Evolutionary conservation across 176 grass and related monocot genomes (phyloP).

Genomic region (Urochloa ruziziensis): DNA sequence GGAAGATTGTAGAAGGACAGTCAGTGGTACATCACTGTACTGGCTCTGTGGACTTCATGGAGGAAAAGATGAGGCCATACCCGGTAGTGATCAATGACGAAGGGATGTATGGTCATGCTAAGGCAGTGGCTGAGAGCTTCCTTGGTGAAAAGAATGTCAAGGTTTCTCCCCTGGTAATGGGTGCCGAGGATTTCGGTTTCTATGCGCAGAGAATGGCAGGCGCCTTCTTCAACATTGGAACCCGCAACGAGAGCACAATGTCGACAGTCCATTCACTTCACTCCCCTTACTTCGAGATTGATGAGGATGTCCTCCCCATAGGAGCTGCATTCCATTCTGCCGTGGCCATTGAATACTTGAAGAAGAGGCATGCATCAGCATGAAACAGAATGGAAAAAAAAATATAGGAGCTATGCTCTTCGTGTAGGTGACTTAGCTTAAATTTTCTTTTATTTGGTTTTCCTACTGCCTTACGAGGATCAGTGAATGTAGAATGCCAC

Average conservation of each 20-base stretch:
- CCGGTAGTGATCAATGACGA: constrained; percentile 54
- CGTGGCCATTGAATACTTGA: constrained; percentile 54
- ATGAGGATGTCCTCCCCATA: constrained; percentile 45
- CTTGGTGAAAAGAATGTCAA: constrained; percentile 42
- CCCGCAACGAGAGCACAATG: constrained; percentile 34
- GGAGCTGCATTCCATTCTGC: constrained; percentile 68
- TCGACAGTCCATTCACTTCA: constrained; percentile 11
- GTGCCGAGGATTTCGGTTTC: constrained; percentile 65
- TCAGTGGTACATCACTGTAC: constrained; percentile 46
- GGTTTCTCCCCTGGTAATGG: background rate
- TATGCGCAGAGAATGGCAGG: constrained; percentile 37
- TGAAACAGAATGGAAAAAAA: background rate
- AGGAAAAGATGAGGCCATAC: constrained; percentile 42
- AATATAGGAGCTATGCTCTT: background rate
- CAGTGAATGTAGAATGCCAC: background rate
- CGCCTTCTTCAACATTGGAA: constrained; percentile 50
- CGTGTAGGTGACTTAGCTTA: background rate
- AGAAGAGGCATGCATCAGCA: constrained; percentile 1
- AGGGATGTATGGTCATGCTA: constrained; percentile 42
- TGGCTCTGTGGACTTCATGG: constrained; percentile 57
- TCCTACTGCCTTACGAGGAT: background rate
- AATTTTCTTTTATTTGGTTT: background rate
- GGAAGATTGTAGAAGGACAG: constrained; percentile 51
- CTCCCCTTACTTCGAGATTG: constrained; percentile 52
- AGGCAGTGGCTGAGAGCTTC: constrained; percentile 32